Evolutionary conservation across 495 filamentous ascomycete genomes (phyloP), one percentile per base, ranked within the genome.

Genomic region (Cercophora scortea): DNA sequence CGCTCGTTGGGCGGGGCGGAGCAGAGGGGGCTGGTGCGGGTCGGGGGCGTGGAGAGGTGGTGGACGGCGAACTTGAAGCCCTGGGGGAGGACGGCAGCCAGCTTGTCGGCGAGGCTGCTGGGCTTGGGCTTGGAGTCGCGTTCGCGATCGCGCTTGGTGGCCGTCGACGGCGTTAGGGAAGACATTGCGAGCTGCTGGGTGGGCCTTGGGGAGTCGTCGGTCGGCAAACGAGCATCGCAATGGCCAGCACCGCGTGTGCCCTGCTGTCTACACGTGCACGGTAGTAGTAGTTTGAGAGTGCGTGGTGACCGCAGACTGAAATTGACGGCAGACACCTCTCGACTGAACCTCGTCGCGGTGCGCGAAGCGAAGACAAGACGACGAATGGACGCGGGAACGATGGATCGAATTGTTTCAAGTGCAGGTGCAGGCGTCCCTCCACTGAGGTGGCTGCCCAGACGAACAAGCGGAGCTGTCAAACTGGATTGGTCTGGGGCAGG

Each of bases 41-140:
- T 81, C 15, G 93, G 89, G 1, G 88, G 86, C 4, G 91, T 94
- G 16, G 90, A 95, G 56, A 95, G 70, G 73, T 97, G 92, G 68
- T 94, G 82, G 60, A 94, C 75, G 42, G 75, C 85, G 61, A 95
- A 81, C 54, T 77, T 77, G 64, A 78, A 75, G 57, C 75, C 82
- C 48, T 81, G 76, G 32, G 92, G 89, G 25, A 97, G 80, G 32
- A 77, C 78, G 47, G 80, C 74, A 49, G 88, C 82, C 55, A 98
- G 77, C 51, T 69, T 68, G 40, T 67, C 64, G 41, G 68, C 59
- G n/a, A 83, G 67, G 42, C 8, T 42, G 54, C 38, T 42, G 36
- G 15, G 15, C 6, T 13, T 43, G 18, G 3, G 18, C 33, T 45
- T 50, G 34, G 43, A 2, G 33, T 39, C 39, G 33, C 19, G 47